Conservation (phyloP, 2,329 filamentous ascomycete genomes). For the Penicillium sp. region DNA sequence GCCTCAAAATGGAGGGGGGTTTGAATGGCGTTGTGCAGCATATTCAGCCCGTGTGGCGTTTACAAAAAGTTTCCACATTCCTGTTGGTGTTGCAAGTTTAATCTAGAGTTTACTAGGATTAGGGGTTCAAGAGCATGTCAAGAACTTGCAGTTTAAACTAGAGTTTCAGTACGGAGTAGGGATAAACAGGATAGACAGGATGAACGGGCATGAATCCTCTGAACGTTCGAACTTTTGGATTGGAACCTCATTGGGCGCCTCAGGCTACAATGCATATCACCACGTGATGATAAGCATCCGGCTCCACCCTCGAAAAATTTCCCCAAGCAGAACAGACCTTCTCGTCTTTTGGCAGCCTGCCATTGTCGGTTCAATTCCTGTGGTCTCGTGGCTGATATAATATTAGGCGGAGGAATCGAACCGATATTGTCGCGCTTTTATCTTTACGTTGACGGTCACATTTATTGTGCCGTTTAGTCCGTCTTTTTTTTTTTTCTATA, state of each 20-base stretch:
- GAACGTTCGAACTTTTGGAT: background rate
- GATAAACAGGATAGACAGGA: background rate
- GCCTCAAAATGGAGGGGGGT: conserved; percentile 5
- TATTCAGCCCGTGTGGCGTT: background rate
- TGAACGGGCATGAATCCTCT: background rate
- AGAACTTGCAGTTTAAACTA: background rate
- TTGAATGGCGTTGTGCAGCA: conserved; percentile 1
- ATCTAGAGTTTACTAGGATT: background rate
- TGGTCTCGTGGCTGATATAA: conserved; percentile 17
- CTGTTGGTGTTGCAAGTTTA: background rate
- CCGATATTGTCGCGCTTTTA: background rate
- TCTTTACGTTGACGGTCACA: conserved; percentile 7
- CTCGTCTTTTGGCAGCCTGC: conserved; percentile 23
- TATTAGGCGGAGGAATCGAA: conserved; percentile 12
- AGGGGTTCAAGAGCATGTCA: background rate
- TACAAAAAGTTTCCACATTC: background rate
- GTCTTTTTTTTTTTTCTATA: conserved; percentile 12
- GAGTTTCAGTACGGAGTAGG: background rate
- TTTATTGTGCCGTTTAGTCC: conserved; percentile 2
- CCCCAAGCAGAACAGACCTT: conserved; percentile 27
- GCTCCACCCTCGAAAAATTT: conserved; percentile 42
- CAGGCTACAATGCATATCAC: conserved; percentile 31
- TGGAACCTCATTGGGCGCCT: conserved; percentile 11
- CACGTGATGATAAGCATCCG: conserved; percentile 42
- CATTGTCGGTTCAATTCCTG: conserved; percentile 26